These are phyloP conservation scores for Neocucurbitaria cava DNA, from an alignment of 2,329 filamentous ascomycete genomes.

Conservation along the genomic window DNA sequence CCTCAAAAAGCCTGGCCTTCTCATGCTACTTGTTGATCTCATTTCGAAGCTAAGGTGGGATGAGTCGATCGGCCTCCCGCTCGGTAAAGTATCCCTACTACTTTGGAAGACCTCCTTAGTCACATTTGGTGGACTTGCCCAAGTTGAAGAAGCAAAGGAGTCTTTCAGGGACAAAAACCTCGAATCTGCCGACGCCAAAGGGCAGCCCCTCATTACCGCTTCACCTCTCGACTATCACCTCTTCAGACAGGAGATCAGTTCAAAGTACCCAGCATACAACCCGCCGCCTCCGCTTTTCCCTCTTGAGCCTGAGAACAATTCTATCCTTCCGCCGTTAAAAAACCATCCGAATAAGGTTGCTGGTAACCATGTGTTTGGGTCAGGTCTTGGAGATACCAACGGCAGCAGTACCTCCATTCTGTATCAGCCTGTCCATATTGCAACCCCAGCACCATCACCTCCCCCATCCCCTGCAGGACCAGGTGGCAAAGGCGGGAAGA, in stretches of 20 bases:
- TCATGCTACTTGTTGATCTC: slow-evolving; percentile 74
- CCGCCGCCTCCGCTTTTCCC: slow-evolving; percentile 84
- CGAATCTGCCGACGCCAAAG: slow-evolving; percentile 63
- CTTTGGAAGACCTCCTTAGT: slow-evolving; percentile 93
- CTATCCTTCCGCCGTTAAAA: slow-evolving; percentile 83
- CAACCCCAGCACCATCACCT: slow-evolving; percentile 95
- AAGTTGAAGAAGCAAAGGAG: slow-evolving; percentile 76
- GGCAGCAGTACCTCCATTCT: slow-evolving; percentile 74
- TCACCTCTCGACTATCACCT: slow-evolving; percentile 95
- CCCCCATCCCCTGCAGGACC: slow-evolving; percentile 86
- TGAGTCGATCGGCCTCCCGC: slow-evolving; percentile 65
- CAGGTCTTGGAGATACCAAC: slow-evolving; percentile 57
- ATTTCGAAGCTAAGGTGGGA: slow-evolving; percentile 63
- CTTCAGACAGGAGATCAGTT: slow-evolving; percentile 95
- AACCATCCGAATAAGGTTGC: slow-evolving; percentile 68
- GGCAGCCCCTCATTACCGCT: slow-evolving; percentile 83
- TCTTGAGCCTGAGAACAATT: slow-evolving; percentile 88
- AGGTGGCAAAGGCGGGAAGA: slow-evolving; percentile 91
- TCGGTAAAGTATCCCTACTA: slow-evolving; percentile 69
- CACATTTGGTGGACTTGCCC: slow-evolving; percentile 78
- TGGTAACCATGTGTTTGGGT: slow-evolving; percentile 60
- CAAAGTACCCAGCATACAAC: slow-evolving; percentile 96
- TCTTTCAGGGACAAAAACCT: slow-evolving; percentile 67
- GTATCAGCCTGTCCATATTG: slow-evolving; percentile 95
- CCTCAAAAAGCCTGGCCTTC: slow-evolving; percentile 64